These are phyloP conservation scores for Sphagnum tenellum DNA, from an alignment of 225 moss, liverwort and hornwort genomes.

Conservation along the genomic window DNA sequence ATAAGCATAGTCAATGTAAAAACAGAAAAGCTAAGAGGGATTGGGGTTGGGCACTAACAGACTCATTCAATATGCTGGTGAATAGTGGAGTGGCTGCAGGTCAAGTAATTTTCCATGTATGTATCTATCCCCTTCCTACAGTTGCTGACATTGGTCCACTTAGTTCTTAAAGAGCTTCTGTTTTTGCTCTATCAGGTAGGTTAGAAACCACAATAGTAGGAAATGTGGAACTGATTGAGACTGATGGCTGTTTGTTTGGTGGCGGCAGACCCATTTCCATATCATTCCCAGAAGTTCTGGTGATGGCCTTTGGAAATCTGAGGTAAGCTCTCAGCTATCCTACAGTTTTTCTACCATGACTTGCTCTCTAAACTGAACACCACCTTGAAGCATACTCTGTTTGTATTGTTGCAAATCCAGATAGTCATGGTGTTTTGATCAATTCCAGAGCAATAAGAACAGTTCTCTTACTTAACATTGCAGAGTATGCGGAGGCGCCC, in stretches of 20 bases:
- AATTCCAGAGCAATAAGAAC: too few relatives aligned
- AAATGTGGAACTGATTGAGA: not conserved
- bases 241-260: not conserved
- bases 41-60: constrained; percentile 13
- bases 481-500: too few relatives aligned
- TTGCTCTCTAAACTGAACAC: too few relatives aligned
- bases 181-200: not conserved
- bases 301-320: constrained; percentile 54
- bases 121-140: not conserved
- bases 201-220: not conserved
- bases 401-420: too few relatives aligned
- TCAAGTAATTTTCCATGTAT: constrained; percentile 65
- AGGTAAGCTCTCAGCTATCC: constrained; percentile 15
- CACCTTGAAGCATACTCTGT: too few relatives aligned
- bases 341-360: too few relatives aligned
- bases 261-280: constrained; percentile 48
- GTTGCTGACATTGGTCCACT: not conserved
- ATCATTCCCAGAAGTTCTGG: constrained; percentile 48
- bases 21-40: too few relatives aligned
- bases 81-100: constrained; percentile 61
- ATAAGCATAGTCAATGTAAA: too few relatives aligned
- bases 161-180: not conserved
- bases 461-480: too few relatives aligned
- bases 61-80: constrained; percentile 63
- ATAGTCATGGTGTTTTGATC: too few relatives aligned